Base-by-base conservation (phyloP, 768 basidiomycete species). In the Pulveroboletus sp. region DNA sequence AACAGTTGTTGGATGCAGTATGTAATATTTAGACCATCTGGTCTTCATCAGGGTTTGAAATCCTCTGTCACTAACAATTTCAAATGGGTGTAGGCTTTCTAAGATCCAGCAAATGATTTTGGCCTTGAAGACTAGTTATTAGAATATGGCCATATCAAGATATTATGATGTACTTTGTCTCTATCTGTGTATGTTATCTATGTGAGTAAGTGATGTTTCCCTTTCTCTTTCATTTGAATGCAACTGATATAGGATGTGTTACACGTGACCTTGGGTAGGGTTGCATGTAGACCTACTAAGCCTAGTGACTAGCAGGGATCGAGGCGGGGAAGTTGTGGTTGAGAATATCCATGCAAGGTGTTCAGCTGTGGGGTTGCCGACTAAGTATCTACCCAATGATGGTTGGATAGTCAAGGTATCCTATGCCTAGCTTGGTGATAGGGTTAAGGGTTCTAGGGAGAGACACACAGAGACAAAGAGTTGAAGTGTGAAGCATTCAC, bases 1-100 rank as follows among this genome's bases (percentile, higher is more conserved):
- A 1, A 76, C 64, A 0, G 68, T 75, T 0, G 47, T 21, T 2
- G 56, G 52, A 4, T 32, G 2, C 3, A 35, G 29, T 42, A 43
- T 13, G 29, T 49, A 49, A 32, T 39, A 43, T 10, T 43, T 29
- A 0, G 21, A 37, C 2, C 29, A 6, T 5, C 21, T 41, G 5
- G 40, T 48, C 14, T 48, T 48, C 34, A 48, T 48, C 16, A 48
- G 35, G 0, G 1, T 14, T 14, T 35, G 11, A 17, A 48, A 49
- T 2, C 36, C 23, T 1, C 3, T 8, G 9, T 49, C 36, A 2
- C 17, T 9, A 1, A 49, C 12, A 0, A 43, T 49, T 10, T 23
- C 5, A 14, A 43, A 49, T 27, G 23, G 48, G 3, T 16, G 13
- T 9, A 49, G 42, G n/a, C 27, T 43, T 21, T 38, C 36, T 0